phyloP scores from a whole-genome alignment of 805 yeast genomes.

The Candida schatavii region DNA sequence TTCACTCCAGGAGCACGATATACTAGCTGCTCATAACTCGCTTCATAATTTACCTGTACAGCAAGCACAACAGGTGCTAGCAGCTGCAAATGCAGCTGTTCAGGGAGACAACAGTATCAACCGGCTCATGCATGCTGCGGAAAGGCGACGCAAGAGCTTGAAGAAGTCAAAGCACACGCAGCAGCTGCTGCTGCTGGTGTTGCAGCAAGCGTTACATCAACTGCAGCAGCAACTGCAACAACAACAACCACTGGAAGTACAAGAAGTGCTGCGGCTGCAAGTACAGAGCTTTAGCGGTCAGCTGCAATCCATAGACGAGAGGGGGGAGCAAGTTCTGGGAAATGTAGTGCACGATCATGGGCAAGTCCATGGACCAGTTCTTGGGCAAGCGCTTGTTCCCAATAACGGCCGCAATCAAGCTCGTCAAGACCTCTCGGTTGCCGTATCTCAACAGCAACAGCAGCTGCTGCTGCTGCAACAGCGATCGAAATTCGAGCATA shows the following conservation, averaged over 20 bases:
- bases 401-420: conserved; percentile 10
- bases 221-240: conserved; percentile 8
- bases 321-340: conserved; percentile 16
- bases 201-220: background rate
- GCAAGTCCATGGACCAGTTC: conserved; percentile 13
- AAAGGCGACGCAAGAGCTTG: conserved; percentile 7
- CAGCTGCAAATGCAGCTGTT: conserved; percentile 24
- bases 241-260: conserved; percentile 5
- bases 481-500: conserved; percentile 19
- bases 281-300: conserved; percentile 10
- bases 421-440: conserved; percentile 7
- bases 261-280: conserved; percentile 12
- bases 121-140: background rate
- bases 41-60: conserved; percentile 18
- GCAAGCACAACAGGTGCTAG: conserved; percentile 29
- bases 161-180: conserved; percentile 1
- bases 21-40: conserved; percentile 10
- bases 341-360: conserved; percentile 20
- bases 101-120: conserved; percentile 9
- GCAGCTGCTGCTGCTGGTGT: background rate
- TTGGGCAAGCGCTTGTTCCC: conserved; percentile 6
- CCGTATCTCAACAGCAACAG: conserved; percentile 8
- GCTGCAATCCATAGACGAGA: conserved; percentile 15
- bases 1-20: conserved; percentile 11
- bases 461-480: conserved; percentile 3